These are phyloP conservation scores for Aspergillus tamarii DNA, from an alignment of 2,329 filamentous ascomycete species.

Conservation along the genomic window DNA sequence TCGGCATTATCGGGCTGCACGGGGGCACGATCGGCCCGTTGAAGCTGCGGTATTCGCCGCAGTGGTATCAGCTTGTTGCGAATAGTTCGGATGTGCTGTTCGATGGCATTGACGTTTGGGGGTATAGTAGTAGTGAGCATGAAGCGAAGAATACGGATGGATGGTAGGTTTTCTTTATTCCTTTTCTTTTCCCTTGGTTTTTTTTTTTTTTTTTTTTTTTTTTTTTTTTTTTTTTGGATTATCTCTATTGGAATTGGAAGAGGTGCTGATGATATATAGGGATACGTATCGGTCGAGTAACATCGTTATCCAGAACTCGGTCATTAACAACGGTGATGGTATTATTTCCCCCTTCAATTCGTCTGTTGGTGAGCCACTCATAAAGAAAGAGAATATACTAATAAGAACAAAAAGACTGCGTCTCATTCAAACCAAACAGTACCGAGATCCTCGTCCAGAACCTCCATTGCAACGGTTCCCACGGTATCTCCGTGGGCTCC, in stretches of 20 bases:
- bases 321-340: slow-evolving; percentile 67
- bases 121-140: slow-evolving; percentile 56
- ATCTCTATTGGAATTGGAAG: no score
- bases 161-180: slow-evolving; percentile 34
- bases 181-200: not conserved
- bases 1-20: slow-evolving; percentile 61
- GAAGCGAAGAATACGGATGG: slow-evolving; percentile 68
- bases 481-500: slow-evolving; percentile 74
- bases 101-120: slow-evolving; percentile 64
- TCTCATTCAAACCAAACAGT: slow-evolving; percentile 75
- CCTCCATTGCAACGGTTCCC: slow-evolving; percentile 68
- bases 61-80: slow-evolving; percentile 68
- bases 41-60: slow-evolving; percentile 62
- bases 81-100: slow-evolving; percentile 68
- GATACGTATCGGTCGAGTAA: slow-evolving; percentile 59
- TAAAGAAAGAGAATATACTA: not conserved
- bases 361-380: not conserved
- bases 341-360: not conserved
- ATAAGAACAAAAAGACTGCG: slow-evolving; percentile 57
- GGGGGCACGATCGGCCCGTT: slow-evolving; percentile 63
- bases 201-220: slow-evolving; percentile 2
- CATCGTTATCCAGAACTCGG: slow-evolving; percentile 68
- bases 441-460: slow-evolving; percentile 71
- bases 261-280: slow-evolving; percentile 18
- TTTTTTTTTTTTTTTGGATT: not conserved